Percentiles rank a stretch among this genome's conserved stretches.
phyloP scores from a whole-genome alignment of 148 eudicot species.

The Silene uniflora region DNA sequence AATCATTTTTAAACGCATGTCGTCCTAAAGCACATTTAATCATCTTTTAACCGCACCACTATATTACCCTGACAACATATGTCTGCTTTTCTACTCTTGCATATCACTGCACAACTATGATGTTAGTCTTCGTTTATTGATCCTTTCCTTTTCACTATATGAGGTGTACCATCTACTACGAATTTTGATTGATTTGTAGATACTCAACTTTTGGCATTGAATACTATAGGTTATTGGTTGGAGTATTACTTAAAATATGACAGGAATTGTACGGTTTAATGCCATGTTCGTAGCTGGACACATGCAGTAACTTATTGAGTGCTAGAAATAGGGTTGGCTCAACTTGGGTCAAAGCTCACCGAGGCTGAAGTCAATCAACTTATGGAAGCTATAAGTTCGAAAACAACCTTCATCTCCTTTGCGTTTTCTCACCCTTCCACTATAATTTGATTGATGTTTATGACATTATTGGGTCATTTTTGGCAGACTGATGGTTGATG shows the following conservation, averaged over 20 bases:
- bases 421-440: not conserved
- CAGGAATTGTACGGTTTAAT: constrained; percentile 85
- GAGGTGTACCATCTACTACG: not conserved
- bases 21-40: too few species aligned
- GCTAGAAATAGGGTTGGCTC: constrained; percentile 74
- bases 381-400: constrained; percentile 82
- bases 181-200: too few species aligned
- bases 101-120: too few species aligned
- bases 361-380: constrained; percentile 86
- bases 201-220: constrained; percentile 8
- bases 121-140: too few species aligned
- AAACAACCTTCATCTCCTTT: not conserved
- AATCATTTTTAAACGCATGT: too few species aligned
- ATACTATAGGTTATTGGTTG: constrained; percentile 67
- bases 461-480: too few species aligned
- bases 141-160: not conserved
- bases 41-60: too few species aligned
- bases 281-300: constrained; percentile 84
- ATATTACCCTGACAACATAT: too few species aligned
- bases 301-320: constrained; percentile 90
- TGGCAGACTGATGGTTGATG: constrained; percentile 74
- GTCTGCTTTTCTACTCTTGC: too few species aligned
- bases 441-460: constrained; percentile 1
- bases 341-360: constrained; percentile 77
- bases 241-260: constrained; percentile 71